A percentile compares a stretch with the other conserved stretches of the same genome.
phyloP scores from a whole-genome alignment of 1,139 yeast species.

The Schizosaccharomyces versatilis region DNA sequence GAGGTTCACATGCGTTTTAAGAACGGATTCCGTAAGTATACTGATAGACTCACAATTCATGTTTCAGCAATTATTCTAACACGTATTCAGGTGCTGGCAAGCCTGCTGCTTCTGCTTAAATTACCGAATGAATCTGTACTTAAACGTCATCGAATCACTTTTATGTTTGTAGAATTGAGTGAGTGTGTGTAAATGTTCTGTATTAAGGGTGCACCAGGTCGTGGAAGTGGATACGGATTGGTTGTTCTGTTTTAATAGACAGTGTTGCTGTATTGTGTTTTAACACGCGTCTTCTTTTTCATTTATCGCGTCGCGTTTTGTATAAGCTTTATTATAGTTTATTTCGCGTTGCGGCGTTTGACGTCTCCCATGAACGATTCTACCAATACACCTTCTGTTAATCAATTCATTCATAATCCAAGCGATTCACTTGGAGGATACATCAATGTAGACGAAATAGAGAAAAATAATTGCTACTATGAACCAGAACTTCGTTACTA shows the following conservation, averaged over 20 bases:
- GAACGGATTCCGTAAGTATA: constrained; percentile 71
- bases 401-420: no score
- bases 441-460: not conserved
- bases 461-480: not conserved
- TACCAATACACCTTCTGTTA: no score
- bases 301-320: no score
- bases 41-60: not conserved
- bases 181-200: constrained; percentile 10
- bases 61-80: not conserved
- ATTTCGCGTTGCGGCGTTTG: no score
- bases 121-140: not conserved
- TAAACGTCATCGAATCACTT: not conserved
- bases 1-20: constrained; percentile 93
- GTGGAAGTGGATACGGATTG: not conserved
- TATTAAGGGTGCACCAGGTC: not conserved
- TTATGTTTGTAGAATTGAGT: constrained; percentile 12
- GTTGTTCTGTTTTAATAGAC: no score
- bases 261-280: no score
- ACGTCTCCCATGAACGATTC: no score
- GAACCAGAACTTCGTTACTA: constrained; percentile 1
- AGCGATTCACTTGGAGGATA: not conserved
- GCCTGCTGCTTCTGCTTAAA: not conserved
- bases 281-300: no score
- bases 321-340: no score
- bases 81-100: not conserved